A percentile compares a stretch with the other conserved stretches of the same genome.
Evolutionary conservation across 148 eudicot species (phyloP).

Genomic region (Heliosperma pusillum): DNA sequence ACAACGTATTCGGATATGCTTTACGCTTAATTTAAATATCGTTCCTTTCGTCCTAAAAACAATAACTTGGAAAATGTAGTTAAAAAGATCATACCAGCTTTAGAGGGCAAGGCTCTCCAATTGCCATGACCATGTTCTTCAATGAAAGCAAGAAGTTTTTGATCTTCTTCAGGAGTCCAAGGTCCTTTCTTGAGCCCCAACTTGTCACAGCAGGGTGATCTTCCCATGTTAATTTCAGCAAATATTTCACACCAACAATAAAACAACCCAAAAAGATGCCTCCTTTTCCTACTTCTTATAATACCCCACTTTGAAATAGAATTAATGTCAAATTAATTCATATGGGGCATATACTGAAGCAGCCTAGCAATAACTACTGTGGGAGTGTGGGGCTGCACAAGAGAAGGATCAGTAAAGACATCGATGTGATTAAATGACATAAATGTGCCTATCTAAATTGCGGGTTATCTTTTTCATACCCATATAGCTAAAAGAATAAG

Average conservation of each 20-base stretch:
- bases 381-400: neutral
- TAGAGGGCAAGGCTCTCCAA: constrained; percentile 86
- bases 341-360: neutral
- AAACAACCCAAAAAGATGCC: constrained; percentile 6
- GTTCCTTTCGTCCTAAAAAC: too few relatives aligned
- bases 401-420: neutral
- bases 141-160: constrained; percentile 80
- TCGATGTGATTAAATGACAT: neutral
- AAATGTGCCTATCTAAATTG: neutral
- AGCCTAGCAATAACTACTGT: neutral
- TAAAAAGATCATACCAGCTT: constrained; percentile 85
- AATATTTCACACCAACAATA: neutral
- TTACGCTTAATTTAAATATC: too few relatives aligned
- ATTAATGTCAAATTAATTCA: neutral
- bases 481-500: too few relatives aligned
- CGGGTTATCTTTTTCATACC: neutral
- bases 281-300: constrained; percentile 15
- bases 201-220: constrained; percentile 91
- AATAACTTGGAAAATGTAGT: too few relatives aligned
- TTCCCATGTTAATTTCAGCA: constrained; percentile 48
- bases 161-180: constrained; percentile 99
- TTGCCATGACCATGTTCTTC: constrained; percentile 95
- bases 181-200: constrained; percentile 92
- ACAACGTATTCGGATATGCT: too few relatives aligned
- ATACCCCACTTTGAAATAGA: neutral